Percentiles rank a stretch among this genome's conserved stretches.
These are phyloP conservation scores for Saccharomyces hybrid DNA, from an alignment of 1,139 yeast genomes.

Conservation along the genomic window DNA sequence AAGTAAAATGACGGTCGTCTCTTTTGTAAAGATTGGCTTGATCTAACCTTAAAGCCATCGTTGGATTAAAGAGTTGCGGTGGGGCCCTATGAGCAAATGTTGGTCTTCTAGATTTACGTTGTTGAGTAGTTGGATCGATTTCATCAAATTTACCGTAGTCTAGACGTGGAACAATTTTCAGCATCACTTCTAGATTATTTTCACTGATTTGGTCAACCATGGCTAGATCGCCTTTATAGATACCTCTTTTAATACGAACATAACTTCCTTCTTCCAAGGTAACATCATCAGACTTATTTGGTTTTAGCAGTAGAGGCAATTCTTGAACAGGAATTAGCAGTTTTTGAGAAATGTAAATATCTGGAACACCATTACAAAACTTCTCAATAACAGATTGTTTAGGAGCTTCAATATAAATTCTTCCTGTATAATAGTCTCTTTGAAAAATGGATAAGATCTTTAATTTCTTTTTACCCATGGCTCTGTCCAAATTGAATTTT, in stretches of 20 bases:
- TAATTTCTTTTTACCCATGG: slow-evolving; percentile 41
- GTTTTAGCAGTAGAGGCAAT: slow-evolving; percentile 86
- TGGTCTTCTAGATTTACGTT: slow-evolving; percentile 43
- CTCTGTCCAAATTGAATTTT: slow-evolving; percentile 43
- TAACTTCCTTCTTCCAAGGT: slow-evolving; percentile 87
- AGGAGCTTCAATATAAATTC: slow-evolving; percentile 89
- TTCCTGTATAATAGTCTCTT: slow-evolving; percentile 86
- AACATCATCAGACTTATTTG: slow-evolving; percentile 79
- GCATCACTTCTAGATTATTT: slow-evolving; percentile 86
- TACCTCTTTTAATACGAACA: slow-evolving; percentile 84
- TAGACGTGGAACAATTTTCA: slow-evolving; percentile 85
- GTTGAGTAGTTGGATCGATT: slow-evolving; percentile 44
- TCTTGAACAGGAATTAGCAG: slow-evolving; percentile 91
- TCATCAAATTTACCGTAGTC: slow-evolving; percentile 74
- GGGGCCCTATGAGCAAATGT: slow-evolving; percentile 62
- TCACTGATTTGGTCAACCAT: slow-evolving; percentile 89
- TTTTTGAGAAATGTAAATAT: slow-evolving; percentile 65
- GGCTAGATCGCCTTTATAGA: slow-evolving; percentile 88
- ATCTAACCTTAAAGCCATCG: slow-evolving; percentile 59
- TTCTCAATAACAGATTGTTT: slow-evolving; percentile 86
- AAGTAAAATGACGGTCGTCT: slow-evolving; percentile 66
- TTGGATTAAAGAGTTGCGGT: slow-evolving; percentile 75
- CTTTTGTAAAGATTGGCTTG: slow-evolving; percentile 56
- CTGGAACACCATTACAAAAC: slow-evolving; percentile 84
- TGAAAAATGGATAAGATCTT: slow-evolving; percentile 90